Percentiles rank a stretch among this genome's conserved stretches.
Conservation (phyloP, 176 grass and related monocot genomes). For the Thalia dealbata region DNA sequence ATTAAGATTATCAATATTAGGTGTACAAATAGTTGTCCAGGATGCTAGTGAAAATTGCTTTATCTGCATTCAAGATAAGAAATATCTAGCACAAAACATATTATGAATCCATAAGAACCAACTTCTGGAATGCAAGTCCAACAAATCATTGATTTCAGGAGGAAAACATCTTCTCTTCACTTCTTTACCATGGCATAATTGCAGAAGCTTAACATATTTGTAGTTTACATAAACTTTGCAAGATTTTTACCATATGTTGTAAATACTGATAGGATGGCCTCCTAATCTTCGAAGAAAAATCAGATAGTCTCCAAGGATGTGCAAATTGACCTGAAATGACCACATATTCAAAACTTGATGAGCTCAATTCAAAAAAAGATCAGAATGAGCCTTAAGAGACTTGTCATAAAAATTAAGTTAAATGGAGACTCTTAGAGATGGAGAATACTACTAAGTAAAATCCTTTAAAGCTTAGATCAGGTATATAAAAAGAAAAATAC, state of each 20-base stretch:
- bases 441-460: no score
- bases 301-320: slow-evolving; percentile 22
- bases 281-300: slow-evolving; percentile 24
- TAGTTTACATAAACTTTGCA: slow-evolving; percentile 8
- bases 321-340: slow-evolving; percentile 35
- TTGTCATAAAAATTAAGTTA: neutral
- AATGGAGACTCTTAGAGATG: neutral
- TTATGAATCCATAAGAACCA: neutral
- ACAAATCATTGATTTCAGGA: neutral
- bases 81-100: slow-evolving; percentile 11
- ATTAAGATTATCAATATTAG: neutral
- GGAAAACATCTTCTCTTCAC: neutral
- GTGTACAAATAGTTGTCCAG: neutral
- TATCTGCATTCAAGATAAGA: neutral
- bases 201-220: neutral
- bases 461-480: no score
- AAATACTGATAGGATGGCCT: slow-evolving; percentile 38
- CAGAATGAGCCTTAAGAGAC: neutral
- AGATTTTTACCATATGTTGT: slow-evolving; percentile 36
- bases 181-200: neutral
- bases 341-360: neutral
- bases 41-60: neutral
- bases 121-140: neutral
- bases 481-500: no score
- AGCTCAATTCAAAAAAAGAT: neutral